phyloP scores from a whole-genome alignment of 75 land plant species.

The Sequoia sempervirens region DNA sequence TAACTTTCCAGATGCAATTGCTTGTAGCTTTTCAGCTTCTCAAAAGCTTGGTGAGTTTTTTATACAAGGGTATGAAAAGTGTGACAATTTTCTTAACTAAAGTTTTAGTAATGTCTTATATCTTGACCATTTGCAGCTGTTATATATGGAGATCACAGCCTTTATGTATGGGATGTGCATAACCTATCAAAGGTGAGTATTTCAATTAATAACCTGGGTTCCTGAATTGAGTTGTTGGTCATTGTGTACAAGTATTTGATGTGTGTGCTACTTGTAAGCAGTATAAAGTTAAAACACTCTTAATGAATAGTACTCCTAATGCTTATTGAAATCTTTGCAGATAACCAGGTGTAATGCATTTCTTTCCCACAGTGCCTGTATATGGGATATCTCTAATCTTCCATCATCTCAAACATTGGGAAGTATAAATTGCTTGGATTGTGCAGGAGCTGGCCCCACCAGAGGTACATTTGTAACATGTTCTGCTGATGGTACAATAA shows the following conservation, averaged over 20 bases:
- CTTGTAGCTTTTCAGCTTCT: slow-evolving; percentile 53
- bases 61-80: not conserved
- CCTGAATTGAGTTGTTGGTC: not conserved
- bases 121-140: slow-evolving; percentile 51
- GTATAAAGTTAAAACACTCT: not conserved
- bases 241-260: not conserved
- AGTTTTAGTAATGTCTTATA: not conserved
- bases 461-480: slow-evolving; percentile 64
- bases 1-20: slow-evolving; percentile 68
- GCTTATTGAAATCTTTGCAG: slow-evolving; percentile 23
- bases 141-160: slow-evolving; percentile 73
- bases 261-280: not conserved
- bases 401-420: slow-evolving; percentile 24
- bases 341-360: slow-evolving; percentile 42
- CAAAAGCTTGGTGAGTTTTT: slow-evolving; percentile 49
- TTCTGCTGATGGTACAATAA: slow-evolving; percentile 70
- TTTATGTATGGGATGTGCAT: slow-evolving; percentile 64
- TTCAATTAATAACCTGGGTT: not conserved
- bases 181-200: slow-evolving; percentile 47
- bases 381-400: slow-evolving; percentile 69
- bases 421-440: slow-evolving; percentile 26
- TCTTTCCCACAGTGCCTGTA: slow-evolving; percentile 55
- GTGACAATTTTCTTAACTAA: not conserved
- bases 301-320: not conserved
- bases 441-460: slow-evolving; percentile 22